Conservation (phyloP, 352 stramenopile genomes). For the Globisporangium paddicum region DNA sequence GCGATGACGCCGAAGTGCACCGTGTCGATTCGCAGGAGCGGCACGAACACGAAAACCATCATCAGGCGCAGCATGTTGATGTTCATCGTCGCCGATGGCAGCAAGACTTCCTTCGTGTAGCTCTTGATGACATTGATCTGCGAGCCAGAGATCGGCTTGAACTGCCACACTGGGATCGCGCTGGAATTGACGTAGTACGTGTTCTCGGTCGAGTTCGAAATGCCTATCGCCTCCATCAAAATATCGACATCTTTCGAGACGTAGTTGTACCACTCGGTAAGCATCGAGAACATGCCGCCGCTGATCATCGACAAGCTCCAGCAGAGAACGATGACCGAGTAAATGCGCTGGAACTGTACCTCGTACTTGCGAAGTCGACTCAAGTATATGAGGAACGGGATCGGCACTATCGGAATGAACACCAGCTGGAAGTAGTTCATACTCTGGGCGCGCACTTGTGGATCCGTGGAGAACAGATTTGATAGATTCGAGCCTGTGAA, state of each 20-base stretch:
- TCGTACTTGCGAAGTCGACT: conserved; percentile 58
- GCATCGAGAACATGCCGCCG: conserved; percentile 79
- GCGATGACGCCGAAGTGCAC: conserved; percentile 58
- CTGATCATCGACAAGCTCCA: conserved; percentile 73
- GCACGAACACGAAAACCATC: conserved; percentile 72
- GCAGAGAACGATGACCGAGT: conserved; percentile 58
- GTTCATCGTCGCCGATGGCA: conserved; percentile 72
- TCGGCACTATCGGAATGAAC: conserved; percentile 59
- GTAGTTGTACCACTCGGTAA: conserved; percentile 79
- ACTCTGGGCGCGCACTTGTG: conserved; percentile 41
- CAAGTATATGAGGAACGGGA: conserved; percentile 65
- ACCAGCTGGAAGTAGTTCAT: conserved; percentile 64
- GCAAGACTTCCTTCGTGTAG: conserved; percentile 62
- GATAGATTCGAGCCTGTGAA: conserved; percentile 71
- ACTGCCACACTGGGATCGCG: conserved; percentile 37
- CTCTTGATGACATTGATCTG: conserved; percentile 47
- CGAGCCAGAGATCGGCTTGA: conserved; percentile 50
- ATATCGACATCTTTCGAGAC: conserved; percentile 61
- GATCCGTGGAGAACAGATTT: conserved; percentile 61
- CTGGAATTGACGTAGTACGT: conserved; percentile 68
- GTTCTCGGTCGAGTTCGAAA: conserved; percentile 24
- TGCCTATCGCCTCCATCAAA: conserved; percentile 52
- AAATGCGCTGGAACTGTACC: conserved; percentile 69
- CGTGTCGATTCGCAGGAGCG: conserved; percentile 71
- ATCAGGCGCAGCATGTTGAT: conserved; percentile 75